Evolutionary conservation across 257 asterid genomes (phyloP), one percentile per base, ranked within the genome.

Genomic region (Nicotiana tomentosiformis): DNA sequence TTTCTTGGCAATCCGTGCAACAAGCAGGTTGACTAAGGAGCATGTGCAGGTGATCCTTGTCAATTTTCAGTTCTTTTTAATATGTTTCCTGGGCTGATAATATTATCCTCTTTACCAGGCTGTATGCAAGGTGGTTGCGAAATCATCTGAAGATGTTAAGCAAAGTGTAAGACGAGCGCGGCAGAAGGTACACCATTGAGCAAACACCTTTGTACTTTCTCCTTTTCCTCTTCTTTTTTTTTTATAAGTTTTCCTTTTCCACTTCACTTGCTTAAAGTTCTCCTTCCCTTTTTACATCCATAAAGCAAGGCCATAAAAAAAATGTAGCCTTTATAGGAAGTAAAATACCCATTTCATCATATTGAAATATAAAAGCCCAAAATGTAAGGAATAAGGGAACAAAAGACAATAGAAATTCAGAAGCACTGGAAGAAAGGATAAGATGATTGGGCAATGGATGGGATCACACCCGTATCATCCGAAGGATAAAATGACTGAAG

Each of bases 131-230:
- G 96, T 94, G 85, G 99, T 94, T 57, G 84, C 96, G 20, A 96
- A 94, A 90, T 91, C 98, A 81, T 90, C 98, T 67, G 99, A 96
- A 89, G 98, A 91, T 84, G 98, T 92, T 87, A 96, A 94, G 87
- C 95, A 91, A 86, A 92, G 99, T 89, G 86, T 94, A 87, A 87
- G 99, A 89, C 90, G 99, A 92, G 93, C 98, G 3, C 98, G 98
- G 77, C 99, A 96, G 84, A 96, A 93, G 98, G 99, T 96, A 87
- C 69, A 18, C 64, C 10, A 0, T 76, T 51, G 80, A 51, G 65
- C 80, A 29, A 29, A 51, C 65, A 51, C 64, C 80, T 74, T 0
- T 66, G 3, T 67, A 18, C 2, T 10, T 35, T n/a, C 37, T 46
- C 39, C 62, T 5, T 39, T 17, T 62, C 20, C 61, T 15, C 35